Evolutionary conservation across 371 early-diverging fungal genomes (phyloP).

Genomic region (Actinomortierella wolfii): DNA sequence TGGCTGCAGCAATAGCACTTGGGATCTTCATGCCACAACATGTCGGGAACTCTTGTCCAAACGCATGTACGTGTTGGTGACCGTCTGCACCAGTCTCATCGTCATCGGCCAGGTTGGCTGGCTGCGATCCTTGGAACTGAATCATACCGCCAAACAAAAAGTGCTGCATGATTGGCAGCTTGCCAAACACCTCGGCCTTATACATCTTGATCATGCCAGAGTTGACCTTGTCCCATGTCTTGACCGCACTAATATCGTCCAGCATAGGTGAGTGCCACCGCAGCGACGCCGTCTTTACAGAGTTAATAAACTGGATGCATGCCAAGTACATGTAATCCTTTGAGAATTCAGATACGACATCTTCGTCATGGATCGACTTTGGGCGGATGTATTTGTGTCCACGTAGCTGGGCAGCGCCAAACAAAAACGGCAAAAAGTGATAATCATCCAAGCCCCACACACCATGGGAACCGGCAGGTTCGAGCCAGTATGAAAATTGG

Average conservation of each 20-base stretch:
- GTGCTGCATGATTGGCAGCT: slow-evolving; percentile 99
- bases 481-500: slow-evolving; percentile 94
- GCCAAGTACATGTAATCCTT: slow-evolving; percentile 92
- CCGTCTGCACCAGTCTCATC: slow-evolving; percentile 61
- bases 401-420: slow-evolving; percentile 90
- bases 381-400: slow-evolving; percentile 84
- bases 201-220: slow-evolving; percentile 98
- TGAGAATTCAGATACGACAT: slow-evolving; percentile 82
- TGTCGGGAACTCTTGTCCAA: slow-evolving; percentile 92
- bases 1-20: slow-evolving; percentile 88
- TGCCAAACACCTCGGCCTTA: slow-evolving; percentile 93
- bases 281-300: slow-evolving; percentile 64
- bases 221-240: slow-evolving; percentile 94
- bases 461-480: slow-evolving; percentile 99
- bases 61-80: slow-evolving; percentile 80
- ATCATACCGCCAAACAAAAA: slow-evolving; percentile 90
- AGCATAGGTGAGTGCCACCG: slow-evolving; percentile 96
- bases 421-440: slow-evolving; percentile 97
- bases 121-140: slow-evolving; percentile 60
- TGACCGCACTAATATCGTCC: slow-evolving; percentile 94
- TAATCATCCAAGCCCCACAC: slow-evolving; percentile 99
- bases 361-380: slow-evolving; percentile 85
- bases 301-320: slow-evolving; percentile 90
- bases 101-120: slow-evolving; percentile 43
- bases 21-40: slow-evolving; percentile 97